Evolutionary conservation across 495 filamentous ascomycete species (phyloP).

Genomic region (Recurvomyces mirabilis): DNA sequence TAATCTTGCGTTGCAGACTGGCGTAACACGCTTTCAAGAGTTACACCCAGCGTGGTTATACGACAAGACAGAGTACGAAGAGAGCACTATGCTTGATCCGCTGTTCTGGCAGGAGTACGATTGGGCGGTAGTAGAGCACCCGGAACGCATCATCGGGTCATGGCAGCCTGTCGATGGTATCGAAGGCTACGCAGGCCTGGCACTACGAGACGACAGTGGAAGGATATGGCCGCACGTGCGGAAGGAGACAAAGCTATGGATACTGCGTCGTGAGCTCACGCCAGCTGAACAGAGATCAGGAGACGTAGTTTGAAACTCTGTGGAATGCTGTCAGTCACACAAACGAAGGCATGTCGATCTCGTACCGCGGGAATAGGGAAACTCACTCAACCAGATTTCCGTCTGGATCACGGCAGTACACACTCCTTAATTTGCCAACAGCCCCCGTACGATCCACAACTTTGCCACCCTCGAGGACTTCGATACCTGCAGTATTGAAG

Average conservation of each 20-base stretch:
- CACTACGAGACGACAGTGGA: conserved; percentile 36
- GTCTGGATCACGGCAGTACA: conserved; percentile 47
- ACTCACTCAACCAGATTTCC: conserved; percentile 49
- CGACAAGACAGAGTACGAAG: conserved; percentile 56
- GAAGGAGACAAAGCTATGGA: conserved; percentile 44
- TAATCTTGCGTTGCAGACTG: conserved; percentile 85
- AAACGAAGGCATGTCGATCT: not conserved
- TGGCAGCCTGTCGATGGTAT: conserved; percentile 66
- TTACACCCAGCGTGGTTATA: conserved; percentile 39
- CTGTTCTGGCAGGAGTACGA: conserved; percentile 75
- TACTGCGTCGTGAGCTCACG: conserved; percentile 18
- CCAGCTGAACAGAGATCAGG: too few species aligned
- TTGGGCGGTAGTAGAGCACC: conserved; percentile 65
- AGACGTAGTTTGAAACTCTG: conserved; percentile 21
- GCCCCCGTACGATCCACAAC: conserved; percentile 43
- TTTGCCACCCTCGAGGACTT: conserved; percentile 36
- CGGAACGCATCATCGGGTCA: conserved; percentile 43
- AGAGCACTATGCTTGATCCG: conserved; percentile 41
- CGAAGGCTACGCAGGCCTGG: conserved; percentile 57
- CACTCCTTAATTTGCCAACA: conserved; percentile 39
- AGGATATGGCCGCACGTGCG: conserved; percentile 40
- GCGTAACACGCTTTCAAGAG: conserved; percentile 77
- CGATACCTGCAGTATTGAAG: conserved; percentile 31
- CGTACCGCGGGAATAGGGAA: not conserved
- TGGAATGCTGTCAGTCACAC: not conserved